Base-by-base conservation (phyloP, 2,329 filamentous ascomycete genomes). In the Fusarium napiforme region DNA sequence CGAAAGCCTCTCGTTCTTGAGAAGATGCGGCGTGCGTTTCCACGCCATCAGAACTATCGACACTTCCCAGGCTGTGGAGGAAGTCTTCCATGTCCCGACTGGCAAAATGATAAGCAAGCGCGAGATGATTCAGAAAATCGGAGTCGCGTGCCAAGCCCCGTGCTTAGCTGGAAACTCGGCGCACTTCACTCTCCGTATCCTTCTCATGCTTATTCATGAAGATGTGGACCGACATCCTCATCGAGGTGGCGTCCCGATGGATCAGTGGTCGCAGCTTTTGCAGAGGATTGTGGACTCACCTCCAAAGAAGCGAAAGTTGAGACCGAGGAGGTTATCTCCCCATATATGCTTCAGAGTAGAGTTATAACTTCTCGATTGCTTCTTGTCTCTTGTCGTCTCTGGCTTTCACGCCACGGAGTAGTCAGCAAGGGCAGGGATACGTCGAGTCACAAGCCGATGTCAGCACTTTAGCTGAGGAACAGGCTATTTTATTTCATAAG, bases 401-500 rank as follows among this genome's bases (percentile, higher is more conserved):
- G 15, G 34, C 34, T 36, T 36, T 36, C 34, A 36, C 34, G 34
- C 34, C 15, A 36, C 34, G 34, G 34, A 36, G 34, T 18, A 18
- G 34, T 9, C 15, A 39, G 19, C 19, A 7, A 21, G 37, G 37
- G 36, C 9, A 11, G 18, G 36, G 10, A 37, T 7, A 19, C 4
- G 36, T 37, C 37, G 19, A 34, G 30, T 36, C 16, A 36, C 18
- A 26, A 36, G 12, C 6, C 3, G 7, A 11, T 1, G 15, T 52
- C 19, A 6, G 21, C 8, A 6, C 1, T 15, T 15, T 19, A 7
- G 7, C 6, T 10, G 9, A 36, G n/a, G 6, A 5, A 36, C 1
- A 4, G 11, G 5, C 8, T 36, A 15, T 34, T 34, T 9, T 5
- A 50, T 34, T 34, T 9, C 5, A 50, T 10, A 1, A 23, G 4